phyloP scores from a whole-genome alignment of 495 filamentous ascomycete genomes.

The Geopyxis carbonaria region DNA sequence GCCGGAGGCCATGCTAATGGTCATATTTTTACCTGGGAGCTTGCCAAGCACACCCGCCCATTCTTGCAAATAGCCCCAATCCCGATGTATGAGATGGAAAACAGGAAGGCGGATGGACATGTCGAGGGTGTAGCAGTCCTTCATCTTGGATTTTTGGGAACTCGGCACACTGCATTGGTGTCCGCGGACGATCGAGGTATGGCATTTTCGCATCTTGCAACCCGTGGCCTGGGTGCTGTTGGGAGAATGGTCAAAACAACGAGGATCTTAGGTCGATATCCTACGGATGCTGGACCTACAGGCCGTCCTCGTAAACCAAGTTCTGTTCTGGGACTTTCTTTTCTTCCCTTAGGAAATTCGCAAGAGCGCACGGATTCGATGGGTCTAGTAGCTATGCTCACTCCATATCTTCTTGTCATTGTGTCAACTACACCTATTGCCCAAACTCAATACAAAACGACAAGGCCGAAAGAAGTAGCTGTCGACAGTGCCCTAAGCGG shows the following conservation, averaged over 20 bases:
- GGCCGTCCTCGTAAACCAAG: conserved; percentile 70
- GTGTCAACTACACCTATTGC: conserved; percentile 92
- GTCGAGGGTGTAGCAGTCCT: conserved; percentile 55
- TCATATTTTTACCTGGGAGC: conserved; percentile 94
- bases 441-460: conserved; percentile 85
- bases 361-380: conserved; percentile 74
- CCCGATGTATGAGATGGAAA: conserved; percentile 43
- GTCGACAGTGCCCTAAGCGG: conserved; percentile 83
- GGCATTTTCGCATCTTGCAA: conserved; percentile 95
- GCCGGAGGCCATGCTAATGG: conserved; percentile 80
- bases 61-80: conserved; percentile 79
- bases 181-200: conserved; percentile 94
- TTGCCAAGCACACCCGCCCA: conserved; percentile 56
- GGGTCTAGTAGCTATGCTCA: conserved; percentile 88
- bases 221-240: conserved; percentile 70
- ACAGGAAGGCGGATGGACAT: conserved; percentile 62
- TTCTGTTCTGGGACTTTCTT: conserved; percentile 81
- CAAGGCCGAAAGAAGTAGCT: conserved; percentile 74
- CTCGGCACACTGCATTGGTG: conserved; percentile 83
- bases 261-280: conserved; percentile 82
- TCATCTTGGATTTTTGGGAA: conserved; percentile 90
- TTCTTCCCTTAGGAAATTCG: conserved; percentile 79
- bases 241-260: conserved; percentile 75
- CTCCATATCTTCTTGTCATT: conserved; percentile 85
- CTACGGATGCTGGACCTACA: conserved; percentile 37